phyloP scores from a whole-genome alignment of 495 filamentous ascomycete genomes.

The Talaromyces trachyspermus region DNA sequence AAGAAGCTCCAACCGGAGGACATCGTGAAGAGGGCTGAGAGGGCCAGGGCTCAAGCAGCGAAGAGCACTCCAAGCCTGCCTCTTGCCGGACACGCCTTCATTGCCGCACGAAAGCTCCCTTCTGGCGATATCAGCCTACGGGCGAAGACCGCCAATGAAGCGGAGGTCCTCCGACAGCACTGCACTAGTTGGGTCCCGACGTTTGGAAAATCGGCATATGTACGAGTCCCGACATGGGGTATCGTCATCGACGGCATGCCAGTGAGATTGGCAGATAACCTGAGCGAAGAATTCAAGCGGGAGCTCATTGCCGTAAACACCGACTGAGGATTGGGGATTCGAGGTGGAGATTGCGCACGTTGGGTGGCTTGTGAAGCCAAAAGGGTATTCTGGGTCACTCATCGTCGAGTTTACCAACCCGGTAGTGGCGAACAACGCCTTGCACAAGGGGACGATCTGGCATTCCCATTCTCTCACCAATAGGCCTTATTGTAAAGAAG shows the following conservation, averaged over 20 bases:
- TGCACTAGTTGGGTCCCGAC: slow-evolving; percentile 5
- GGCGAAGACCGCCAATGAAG: slow-evolving; percentile 3
- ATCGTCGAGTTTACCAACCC: slow-evolving; percentile 16
- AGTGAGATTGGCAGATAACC: neutral
- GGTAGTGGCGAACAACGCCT: slow-evolving; percentile 13
- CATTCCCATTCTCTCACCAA: slow-evolving; percentile 5
- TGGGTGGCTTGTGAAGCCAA: slow-evolving; percentile 7
- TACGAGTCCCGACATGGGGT: slow-evolving; percentile 15
- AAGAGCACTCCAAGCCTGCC: neutral
- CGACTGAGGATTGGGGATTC: neutral
- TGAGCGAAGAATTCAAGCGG: neutral
- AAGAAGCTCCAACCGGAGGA: neutral
- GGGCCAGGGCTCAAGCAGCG: neutral
- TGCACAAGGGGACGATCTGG: slow-evolving; percentile 11
- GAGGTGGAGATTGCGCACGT: slow-evolving; percentile 3
- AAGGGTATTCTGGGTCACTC: slow-evolving; percentile 10
- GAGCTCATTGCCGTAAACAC: neutral
- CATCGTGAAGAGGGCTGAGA: slow-evolving; percentile 3
- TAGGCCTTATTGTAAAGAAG: slow-evolving; percentile 10
- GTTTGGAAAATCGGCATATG: slow-evolving; percentile 7
- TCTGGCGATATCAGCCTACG: slow-evolving; percentile 11
- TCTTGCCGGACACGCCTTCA: slow-evolving; percentile 8
- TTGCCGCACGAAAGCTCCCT: slow-evolving; percentile 12
- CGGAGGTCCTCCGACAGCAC: slow-evolving; percentile 11
- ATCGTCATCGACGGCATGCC: slow-evolving; percentile 8